Evolutionary conservation across 805 yeast species (phyloP), one percentile per base, ranked within the genome.

Genomic region (Candida khao-thaluensis): DNA sequence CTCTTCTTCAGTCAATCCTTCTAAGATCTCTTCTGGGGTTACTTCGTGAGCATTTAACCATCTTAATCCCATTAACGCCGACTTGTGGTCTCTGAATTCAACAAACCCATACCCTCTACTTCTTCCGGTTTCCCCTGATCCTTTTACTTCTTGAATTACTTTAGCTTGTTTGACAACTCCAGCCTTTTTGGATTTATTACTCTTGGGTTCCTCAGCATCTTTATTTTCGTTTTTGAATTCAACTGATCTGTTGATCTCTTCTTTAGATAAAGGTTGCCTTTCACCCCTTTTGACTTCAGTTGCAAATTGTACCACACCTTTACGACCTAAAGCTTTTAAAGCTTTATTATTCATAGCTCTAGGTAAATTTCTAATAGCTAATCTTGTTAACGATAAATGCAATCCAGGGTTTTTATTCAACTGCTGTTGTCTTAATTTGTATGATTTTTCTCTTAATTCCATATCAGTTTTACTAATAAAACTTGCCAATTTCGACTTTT

Each of bases 61-160:
- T 71, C 99, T 80, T 41, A 93, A 76, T 2, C 95, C 97, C 97
- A 89, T 90, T 49, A 93, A 73, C 1, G 99, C 98, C 47, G 82
- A 60, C 62, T 84, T 85, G 62, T 93, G 99, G 62, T 90, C 95
- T 63, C 89, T 81, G 62, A 74, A 89, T 64, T 93, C 98, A 31
- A 93, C 64, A 72, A 93, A 91, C 47, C 99, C 99, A 55, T 91
- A 93, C 44, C 99, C 99, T 71, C 97, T 82, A 56, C 93, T 82
- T 62, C 99, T 77, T 41, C 99, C 99, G 20, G 73, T 64, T 17
- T 82, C 83, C 15, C 95, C 95, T 7, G 91, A 71, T 6, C 89
- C 95, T 59, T 90, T 91, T 30, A 87, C 85, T 65, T 93, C 99
- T 73, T 79, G 85, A 46, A 93, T 85, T 48, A 93, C 82, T 68